Evolutionary conservation across 176 grass and related monocot species (phyloP).

Genomic region (Cenchrus fungigraminus): DNA sequence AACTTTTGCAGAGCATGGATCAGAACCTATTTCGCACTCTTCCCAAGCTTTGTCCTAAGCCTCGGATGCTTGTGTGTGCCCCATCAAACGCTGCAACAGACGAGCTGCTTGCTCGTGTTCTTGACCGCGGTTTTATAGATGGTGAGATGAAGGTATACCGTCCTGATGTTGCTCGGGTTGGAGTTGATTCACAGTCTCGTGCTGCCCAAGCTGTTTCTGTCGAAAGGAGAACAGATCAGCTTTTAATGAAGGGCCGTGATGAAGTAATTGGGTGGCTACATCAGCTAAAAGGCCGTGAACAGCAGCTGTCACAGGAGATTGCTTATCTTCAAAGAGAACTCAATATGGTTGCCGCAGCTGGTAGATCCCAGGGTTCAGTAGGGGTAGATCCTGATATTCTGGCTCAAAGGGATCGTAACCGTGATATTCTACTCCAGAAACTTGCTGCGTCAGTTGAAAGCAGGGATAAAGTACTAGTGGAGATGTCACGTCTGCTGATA

Average conservation of each 20-base stretch:
- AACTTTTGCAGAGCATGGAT: constrained; percentile 98
- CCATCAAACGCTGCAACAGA: constrained; percentile 99
- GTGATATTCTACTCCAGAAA: constrained; percentile 84
- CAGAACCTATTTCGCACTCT: constrained; percentile 90
- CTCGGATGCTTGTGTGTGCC: constrained; percentile 96
- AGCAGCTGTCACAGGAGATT: constrained; percentile 80
- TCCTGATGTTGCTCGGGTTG: constrained; percentile 98
- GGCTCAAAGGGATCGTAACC: constrained; percentile 76
- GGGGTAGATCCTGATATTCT: constrained; percentile 96
- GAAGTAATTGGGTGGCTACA: constrained; percentile 93
- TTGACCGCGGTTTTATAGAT: constrained; percentile 98
- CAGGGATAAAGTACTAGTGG: constrained; percentile 96
- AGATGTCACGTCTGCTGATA: constrained; percentile 91
- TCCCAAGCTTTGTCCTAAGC: constrained; percentile 98
- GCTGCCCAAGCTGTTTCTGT: constrained; percentile 99
- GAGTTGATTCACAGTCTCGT: constrained; percentile 96
- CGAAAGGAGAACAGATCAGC: constrained; percentile 94
- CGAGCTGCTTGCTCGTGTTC: constrained; percentile 90
- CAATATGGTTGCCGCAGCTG: constrained; percentile 68
- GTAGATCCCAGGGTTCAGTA: constrained; percentile 96
- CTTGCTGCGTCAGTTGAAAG: constrained; percentile 87
- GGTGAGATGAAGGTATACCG: constrained; percentile 99
- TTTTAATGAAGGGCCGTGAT: constrained; percentile 85
- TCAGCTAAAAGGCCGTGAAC: constrained; percentile 86
- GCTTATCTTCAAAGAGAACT: constrained; percentile 75